Base-by-base conservation (phyloP, 176 grass and related monocot species). In the Eleusine coracana region DNA sequence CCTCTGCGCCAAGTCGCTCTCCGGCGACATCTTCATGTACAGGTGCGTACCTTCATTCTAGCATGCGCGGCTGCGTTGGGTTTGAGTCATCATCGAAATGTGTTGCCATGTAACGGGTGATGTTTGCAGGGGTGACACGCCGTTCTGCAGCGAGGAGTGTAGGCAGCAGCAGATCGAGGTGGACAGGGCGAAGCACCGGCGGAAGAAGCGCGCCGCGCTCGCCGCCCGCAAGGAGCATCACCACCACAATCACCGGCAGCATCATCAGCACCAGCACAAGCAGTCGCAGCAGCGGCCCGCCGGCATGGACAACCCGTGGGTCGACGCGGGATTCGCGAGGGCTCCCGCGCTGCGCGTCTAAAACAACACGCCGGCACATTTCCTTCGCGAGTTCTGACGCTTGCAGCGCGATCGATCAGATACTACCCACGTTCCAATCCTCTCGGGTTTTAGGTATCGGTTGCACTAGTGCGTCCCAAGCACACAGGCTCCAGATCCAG, bases 71-170 rank as follows among this genome's bases (percentile, higher is more conserved):
- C 10, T 48, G 45, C 6, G 45, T 34, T 34, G 25, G 25, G 25
- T 25, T 25, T 25, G 25, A 25, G 25, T 25, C 25, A 25, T 25
- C 25, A 25, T 25, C 25, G 25, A 25, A 25, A 25, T 25, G 0
- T 23, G 17, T 18, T 6, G 46, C 5, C 36, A 1, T 0, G 71
- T 54, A 36, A 27, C 61, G 37, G 29, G 48, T 49, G 23, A 25
- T 50, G 15, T 29, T 8, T 61, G 84, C 90, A 98, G 96, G 54
- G 96, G 95, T 17, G 94, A 94, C 83, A 83, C 85, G 73, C 92
- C 94, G 50, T 94, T 97, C 85, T 97, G 94, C 90, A 97, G 90
- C 74, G 89, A 90, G 92, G 92, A 97, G 83, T 97, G 94, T 83
- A 92, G 94, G 85, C 75, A 86, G 81, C 79, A 94, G 83, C 91